Conservation (phyloP, 1,284 basidiomycete species). For the Apiotrichum sp. region DNA sequence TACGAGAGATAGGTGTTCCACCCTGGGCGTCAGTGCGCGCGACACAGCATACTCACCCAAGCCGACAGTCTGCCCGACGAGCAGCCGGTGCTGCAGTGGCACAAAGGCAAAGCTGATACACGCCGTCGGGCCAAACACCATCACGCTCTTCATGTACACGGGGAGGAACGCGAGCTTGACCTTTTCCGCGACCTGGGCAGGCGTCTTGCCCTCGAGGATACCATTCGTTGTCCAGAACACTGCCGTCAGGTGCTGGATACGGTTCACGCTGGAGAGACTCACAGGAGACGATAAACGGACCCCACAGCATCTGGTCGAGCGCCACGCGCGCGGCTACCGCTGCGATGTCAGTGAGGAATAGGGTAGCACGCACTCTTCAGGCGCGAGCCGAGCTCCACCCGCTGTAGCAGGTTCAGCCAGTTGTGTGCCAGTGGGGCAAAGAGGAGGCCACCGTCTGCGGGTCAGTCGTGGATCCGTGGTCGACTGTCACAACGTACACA, state of each 20-base stretch:
- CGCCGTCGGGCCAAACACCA: slow-evolving; percentile 74
- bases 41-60: slow-evolving; percentile 51
- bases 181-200: slow-evolving; percentile 35
- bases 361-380: slow-evolving; percentile 5
- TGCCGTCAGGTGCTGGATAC: too few relatives aligned
- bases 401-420: slow-evolving; percentile 14
- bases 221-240: slow-evolving; percentile 40
- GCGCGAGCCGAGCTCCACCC: slow-evolving; percentile 3
- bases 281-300: slow-evolving; percentile 16
- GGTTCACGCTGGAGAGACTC: neutral
- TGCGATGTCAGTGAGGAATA: neutral
- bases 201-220: slow-evolving; percentile 39
- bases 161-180: slow-evolving; percentile 35
- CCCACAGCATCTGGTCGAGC: slow-evolving; percentile 17
- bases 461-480: too few relatives aligned
- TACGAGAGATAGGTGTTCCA: slow-evolving; percentile 55
- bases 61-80: slow-evolving; percentile 70
- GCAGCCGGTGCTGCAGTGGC: slow-evolving; percentile 68
- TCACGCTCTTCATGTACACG: slow-evolving; percentile 37
- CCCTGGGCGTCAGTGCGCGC: too few relatives aligned
- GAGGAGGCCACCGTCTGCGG: slow-evolving; percentile 9
- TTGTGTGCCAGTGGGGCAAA: slow-evolving; percentile 19
- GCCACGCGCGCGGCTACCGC: slow-evolving; percentile 10
- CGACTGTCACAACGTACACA: neutral
- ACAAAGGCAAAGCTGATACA: slow-evolving; percentile 73